phyloP scores from a whole-genome alignment of 768 basidiomycete genomes.

The Pleurotus sapidus region DNA sequence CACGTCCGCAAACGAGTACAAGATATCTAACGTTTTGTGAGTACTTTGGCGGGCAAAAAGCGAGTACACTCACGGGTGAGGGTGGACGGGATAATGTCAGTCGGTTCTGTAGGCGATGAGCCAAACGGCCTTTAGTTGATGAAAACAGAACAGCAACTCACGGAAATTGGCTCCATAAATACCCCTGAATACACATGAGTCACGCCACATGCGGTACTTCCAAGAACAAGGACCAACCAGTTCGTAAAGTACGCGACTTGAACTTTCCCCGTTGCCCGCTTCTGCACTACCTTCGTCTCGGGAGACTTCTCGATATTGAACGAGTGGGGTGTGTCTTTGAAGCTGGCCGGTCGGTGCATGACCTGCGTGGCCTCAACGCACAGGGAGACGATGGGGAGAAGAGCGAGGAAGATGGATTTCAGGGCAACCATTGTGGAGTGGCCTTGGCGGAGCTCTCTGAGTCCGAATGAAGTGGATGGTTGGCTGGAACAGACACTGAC shows the following conservation, averaged over 20 bases:
- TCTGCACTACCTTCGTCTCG: slow-evolving; percentile 36
- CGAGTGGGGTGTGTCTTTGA: slow-evolving; percentile 35
- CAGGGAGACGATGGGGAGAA: slow-evolving; percentile 7
- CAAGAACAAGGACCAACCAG: slow-evolving; percentile 29
- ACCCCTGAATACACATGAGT: slow-evolving; percentile 26
- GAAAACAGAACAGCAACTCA: slow-evolving; percentile 25
- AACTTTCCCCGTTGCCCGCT: slow-evolving; percentile 35
- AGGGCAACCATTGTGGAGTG: slow-evolving; percentile 9
- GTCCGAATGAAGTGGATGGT: too few species aligned
- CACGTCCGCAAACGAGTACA: slow-evolving; percentile 81
- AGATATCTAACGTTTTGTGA: slow-evolving; percentile 39
- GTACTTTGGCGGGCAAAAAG: not conserved
- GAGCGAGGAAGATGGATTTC: not conserved
- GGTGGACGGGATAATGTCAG: slow-evolving; percentile 51
- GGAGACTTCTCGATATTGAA: slow-evolving; percentile 31
- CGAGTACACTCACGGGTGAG: slow-evolving; percentile 53
- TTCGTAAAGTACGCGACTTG: slow-evolving; percentile 57
- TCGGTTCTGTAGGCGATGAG: slow-evolving; percentile 45
- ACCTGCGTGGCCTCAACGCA: slow-evolving; percentile 41
- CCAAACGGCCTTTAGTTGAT: slow-evolving; percentile 4
- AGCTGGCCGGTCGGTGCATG: slow-evolving; percentile 50
- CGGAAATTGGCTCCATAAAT: slow-evolving; percentile 67
- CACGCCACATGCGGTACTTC: slow-evolving; percentile 1
- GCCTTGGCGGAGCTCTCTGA: too few species aligned
- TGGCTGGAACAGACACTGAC: too few species aligned